Base-by-base conservation (phyloP, 352 stramenopile genomes). In the Pelagophyceae sp. region DNA sequence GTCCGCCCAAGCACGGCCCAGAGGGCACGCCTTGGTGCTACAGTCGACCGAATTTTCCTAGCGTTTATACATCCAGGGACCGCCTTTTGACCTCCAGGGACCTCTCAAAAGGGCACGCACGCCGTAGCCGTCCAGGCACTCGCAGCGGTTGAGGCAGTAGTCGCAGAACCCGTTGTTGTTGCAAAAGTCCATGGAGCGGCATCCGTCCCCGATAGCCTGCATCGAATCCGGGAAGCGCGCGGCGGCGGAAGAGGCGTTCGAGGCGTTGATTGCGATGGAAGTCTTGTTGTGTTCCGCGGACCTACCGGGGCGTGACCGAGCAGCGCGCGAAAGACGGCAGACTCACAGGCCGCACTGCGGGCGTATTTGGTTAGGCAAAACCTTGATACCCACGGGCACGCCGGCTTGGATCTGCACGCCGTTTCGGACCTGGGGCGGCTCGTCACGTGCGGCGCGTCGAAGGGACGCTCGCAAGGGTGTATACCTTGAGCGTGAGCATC, bases 81-180 rank as follows among this genome's bases (percentile, higher is more conserved):
- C 89, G 88, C 72, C 84, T 74, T 0, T 88, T 94, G 80, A 90
- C 95, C 77, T 96, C n/a, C n/a, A n/a, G n/a, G n/a, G n/a, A n/a
- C n/a, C n/a, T n/a, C n/a, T n/a, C n/a, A n/a, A n/a, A n/a, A n/a
- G n/a, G n/a, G 45, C 11, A 11, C 11, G 45, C 45, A 23, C 85
- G 37, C 92, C 92, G 64, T 85, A 96, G 32, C 90, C 91, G 70
- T 95, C 87, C 67, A 85, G 90, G 85, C 92, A 96, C 29, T 83
- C 80, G 82, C 92, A 97, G 23, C 83, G 91, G 72, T 93, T 93
- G 76, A 83, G 92, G 69, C 84, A 80, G 32, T 89, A 86, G 79
- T 93, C 85, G 82, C 92, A 97, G 38, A 83, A 83, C 32, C 92
- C 92, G 61, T 96, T 88, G 40, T 88, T 90, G 69, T 92, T 94